phyloP scores from a whole-genome alignment of 768 basidiomycete genomes.

The Pleurotus djamor region DNA sequence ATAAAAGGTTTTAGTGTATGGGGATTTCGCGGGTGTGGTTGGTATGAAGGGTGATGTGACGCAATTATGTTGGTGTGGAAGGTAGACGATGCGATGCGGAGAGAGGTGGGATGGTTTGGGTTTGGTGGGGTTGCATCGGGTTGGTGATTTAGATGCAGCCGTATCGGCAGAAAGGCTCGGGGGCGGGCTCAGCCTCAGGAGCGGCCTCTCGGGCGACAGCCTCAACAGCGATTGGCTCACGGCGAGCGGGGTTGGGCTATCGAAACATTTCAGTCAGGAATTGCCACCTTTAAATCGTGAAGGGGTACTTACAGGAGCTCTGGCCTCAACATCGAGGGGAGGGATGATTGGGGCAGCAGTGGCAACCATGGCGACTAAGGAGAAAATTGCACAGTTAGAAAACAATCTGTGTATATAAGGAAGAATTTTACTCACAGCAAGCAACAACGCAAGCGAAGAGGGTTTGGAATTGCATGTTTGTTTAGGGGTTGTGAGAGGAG shows the following conservation, averaged over 20 bases:
- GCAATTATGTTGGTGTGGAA: not conserved
- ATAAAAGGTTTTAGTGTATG: not conserved
- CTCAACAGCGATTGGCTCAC: not conserved
- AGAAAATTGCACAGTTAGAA: not conserved
- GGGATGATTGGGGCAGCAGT: not conserved
- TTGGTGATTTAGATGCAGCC: conserved; percentile 1
- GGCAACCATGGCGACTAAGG: conserved; percentile 1
- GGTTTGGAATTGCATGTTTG: conserved; percentile 4
- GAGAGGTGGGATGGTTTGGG: not conserved
- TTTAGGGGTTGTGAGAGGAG: not conserved
- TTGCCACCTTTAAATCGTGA: not conserved
- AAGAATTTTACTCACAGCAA: not conserved
- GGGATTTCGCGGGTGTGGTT: not conserved
- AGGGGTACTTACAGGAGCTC: not conserved
- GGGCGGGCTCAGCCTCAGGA: conserved; percentile 1
- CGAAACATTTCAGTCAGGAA: not conserved
- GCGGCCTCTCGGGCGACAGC: not conserved
- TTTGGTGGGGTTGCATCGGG: not conserved
- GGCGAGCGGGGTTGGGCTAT: not conserved
- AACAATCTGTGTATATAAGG: not conserved
- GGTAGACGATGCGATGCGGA: not conserved
- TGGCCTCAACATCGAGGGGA: conserved; percentile 7
- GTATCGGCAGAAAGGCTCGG: conserved; percentile 6
- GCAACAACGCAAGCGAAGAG: not conserved
- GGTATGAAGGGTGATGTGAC: not conserved